phyloP scores from a whole-genome alignment of 352 stramenopile species.

The Thraustochytrium sp. region DNA sequence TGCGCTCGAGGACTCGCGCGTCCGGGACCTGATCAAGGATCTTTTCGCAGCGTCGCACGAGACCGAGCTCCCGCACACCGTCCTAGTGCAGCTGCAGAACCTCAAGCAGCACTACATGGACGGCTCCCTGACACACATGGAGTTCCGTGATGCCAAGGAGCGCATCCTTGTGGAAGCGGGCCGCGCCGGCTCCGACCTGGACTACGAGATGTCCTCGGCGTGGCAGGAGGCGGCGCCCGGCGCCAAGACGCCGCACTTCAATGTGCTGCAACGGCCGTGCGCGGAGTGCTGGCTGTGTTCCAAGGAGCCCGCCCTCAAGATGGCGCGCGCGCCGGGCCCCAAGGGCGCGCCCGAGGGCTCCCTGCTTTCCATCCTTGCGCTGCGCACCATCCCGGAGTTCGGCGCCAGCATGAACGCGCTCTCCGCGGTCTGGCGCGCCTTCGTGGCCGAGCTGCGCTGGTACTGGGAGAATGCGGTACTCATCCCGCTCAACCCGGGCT shows the following conservation, averaged over 20 bases:
- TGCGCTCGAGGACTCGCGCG: background rate
- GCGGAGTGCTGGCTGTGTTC: conserved; percentile 24
- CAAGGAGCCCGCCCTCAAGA: background rate
- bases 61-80: background rate
- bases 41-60: background rate
- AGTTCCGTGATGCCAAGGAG: conserved; percentile 6
- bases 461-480: conserved; percentile 34
- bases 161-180: background rate
- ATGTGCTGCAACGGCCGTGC: background rate
- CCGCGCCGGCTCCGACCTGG: background rate
- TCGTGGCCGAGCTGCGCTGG: conserved; percentile 29
- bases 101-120: conserved; percentile 16
- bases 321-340: background rate
- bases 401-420: conserved; percentile 16
- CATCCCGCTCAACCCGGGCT: background rate
- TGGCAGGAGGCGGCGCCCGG: background rate
- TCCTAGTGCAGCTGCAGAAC: background rate
- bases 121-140: background rate
- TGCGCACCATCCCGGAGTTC: conserved; percentile 5
- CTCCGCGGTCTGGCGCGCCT: background rate
- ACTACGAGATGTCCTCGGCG: background rate
- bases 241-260: too few relatives aligned
- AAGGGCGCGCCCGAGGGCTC: conserved; percentile 13
- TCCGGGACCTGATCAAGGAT: background rate
- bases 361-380: background rate